Evolutionary conservation across 1,284 basidiomycete species (phyloP).

Genomic region (Heliocybe sulcata): DNA sequence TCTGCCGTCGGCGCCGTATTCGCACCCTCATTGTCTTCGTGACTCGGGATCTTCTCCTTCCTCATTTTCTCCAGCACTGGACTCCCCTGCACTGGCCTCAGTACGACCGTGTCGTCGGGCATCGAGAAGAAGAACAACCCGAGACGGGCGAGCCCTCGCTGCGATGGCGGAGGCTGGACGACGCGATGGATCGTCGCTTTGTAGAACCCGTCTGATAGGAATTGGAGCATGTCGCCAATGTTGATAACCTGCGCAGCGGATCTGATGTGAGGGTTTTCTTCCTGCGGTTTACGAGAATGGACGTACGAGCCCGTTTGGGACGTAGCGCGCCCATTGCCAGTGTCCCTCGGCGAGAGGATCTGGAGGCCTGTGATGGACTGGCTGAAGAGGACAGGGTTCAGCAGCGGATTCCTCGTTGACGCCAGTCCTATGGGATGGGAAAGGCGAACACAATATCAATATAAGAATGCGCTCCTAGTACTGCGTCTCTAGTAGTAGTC

Average conservation of each 20-base stretch:
- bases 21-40: constrained; percentile 8
- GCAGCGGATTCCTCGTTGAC: too few species aligned
- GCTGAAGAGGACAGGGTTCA: constrained; percentile 54
- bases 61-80: constrained; percentile 23
- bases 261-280: neutral
- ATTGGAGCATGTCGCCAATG: constrained; percentile 34
- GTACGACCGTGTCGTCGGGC: constrained; percentile 22
- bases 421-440: too few species aligned
- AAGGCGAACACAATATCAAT: too few species aligned
- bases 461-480: too few species aligned
- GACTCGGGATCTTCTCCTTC: constrained; percentile 14
- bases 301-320: constrained; percentile 50
- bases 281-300: too few species aligned
- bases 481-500: too few species aligned
- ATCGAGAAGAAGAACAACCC: constrained; percentile 37
- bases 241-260: constrained; percentile 26
- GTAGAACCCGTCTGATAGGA: constrained; percentile 37
- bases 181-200: constrained; percentile 37
- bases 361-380: constrained; percentile 56
- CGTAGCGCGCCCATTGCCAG: constrained; percentile 55
- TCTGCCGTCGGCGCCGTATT: constrained; percentile 13
- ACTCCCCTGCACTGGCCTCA: constrained; percentile 20
- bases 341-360: constrained; percentile 38
- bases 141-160: constrained; percentile 33
- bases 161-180: constrained; percentile 40